Percentiles rank a stretch among this genome's conserved stretches.
These are phyloP conservation scores for Luffa aegyptiaca DNA, from an alignment of 306 rosid genomes.

Conservation along the genomic window DNA sequence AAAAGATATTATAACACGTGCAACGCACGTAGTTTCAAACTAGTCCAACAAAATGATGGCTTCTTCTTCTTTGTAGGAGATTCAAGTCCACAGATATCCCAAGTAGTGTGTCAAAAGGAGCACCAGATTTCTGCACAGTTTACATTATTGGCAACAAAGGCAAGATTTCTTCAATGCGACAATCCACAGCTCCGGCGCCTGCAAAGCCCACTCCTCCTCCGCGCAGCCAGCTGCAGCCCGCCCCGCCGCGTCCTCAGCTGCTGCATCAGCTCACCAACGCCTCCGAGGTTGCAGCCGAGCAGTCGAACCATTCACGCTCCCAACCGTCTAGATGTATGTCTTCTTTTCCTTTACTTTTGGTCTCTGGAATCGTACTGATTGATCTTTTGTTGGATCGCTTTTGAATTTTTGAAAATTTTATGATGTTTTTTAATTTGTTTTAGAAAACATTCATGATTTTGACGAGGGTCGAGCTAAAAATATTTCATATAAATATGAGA, in stretches of 20 bases:
- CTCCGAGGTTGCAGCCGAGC: neutral
- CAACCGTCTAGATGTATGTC: neutral
- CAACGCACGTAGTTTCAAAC: too few relatives aligned
- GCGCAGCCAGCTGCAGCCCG: neutral
- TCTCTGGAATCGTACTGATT: too few relatives aligned
- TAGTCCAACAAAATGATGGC: neutral
- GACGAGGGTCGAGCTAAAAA: too few relatives aligned
- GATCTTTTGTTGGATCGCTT: too few relatives aligned
- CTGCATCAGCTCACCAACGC: neutral
- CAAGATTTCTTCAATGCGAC: constrained; percentile 41
- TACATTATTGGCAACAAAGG: constrained; percentile 56
- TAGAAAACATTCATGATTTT: too few relatives aligned
- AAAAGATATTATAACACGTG: too few relatives aligned
- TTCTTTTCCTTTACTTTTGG: neutral
- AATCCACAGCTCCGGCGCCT: constrained; percentile 32
- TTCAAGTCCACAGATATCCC: constrained; percentile 50
- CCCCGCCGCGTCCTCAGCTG: constrained; percentile 10
- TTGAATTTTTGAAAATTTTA: too few relatives aligned
- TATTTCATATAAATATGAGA: too few relatives aligned
- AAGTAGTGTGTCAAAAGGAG: constrained; percentile 44
- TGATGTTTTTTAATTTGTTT: too few relatives aligned
- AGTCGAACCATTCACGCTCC: neutral
- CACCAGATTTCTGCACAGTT: constrained; percentile 66
- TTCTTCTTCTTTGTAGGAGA: constrained; percentile 30
- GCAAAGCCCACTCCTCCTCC: constrained; percentile 9